A percentile compares a stretch with the other conserved stretches of the same genome.
Evolutionary conservation across 495 filamentous ascomycete genomes (phyloP).

Genomic region (Penicillium egyptiacum): DNA sequence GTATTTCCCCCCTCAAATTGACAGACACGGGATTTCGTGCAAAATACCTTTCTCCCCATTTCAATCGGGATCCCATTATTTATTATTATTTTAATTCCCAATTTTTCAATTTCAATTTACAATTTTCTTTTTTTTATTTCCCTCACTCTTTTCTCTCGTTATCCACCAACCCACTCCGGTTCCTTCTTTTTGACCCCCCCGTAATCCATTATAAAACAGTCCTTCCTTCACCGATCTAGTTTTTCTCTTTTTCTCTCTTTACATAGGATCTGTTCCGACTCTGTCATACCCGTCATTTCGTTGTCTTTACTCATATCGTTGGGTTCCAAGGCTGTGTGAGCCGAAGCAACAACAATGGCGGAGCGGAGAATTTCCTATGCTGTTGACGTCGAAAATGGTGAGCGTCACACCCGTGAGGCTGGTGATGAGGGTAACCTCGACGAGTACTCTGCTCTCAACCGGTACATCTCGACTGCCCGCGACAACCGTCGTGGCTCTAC

Average conservation of each 20-base stretch:
- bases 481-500: conserved; percentile 58
- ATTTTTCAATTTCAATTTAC: conserved; percentile 12
- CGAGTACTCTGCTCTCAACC: conserved; percentile 57
- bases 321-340: conserved; percentile 47
- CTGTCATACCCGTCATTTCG: conserved; percentile 43
- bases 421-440: conserved; percentile 42
- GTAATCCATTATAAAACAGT: conserved; percentile 37
- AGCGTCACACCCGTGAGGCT: conserved; percentile 36
- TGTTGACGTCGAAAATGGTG: conserved; percentile 53
- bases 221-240: conserved; percentile 27
- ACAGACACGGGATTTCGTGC: conserved; percentile 11
- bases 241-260: conserved; percentile 24
- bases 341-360: conserved; percentile 51
- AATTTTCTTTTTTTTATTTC: conserved; percentile 23
- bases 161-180: conserved; percentile 33
- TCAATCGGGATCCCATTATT: conserved; percentile 7
- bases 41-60: conserved; percentile 12
- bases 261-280: conserved; percentile 48
- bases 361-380: conserved; percentile 57
- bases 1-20: conserved; percentile 11
- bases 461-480: conserved; percentile 66
- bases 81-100: conserved; percentile 15
- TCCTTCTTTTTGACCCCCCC: conserved; percentile 27
- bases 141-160: conserved; percentile 21
- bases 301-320: conserved; percentile 46